These are phyloP conservation scores for Pulveroboletus frians DNA, from an alignment of 768 basidiomycete genomes.

Conservation along the genomic window DNA sequence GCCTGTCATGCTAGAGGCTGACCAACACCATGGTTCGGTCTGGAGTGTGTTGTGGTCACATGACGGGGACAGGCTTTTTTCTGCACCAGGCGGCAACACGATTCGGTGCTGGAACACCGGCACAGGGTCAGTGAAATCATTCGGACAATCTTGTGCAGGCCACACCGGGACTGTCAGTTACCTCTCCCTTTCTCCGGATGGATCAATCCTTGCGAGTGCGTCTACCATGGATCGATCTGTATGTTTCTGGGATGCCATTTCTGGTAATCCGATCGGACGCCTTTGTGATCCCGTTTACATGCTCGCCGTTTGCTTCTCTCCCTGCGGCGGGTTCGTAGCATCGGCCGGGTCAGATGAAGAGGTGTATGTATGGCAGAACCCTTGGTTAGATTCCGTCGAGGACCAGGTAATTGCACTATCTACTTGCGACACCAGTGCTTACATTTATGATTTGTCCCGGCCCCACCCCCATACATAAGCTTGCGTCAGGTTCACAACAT, in stretches of 20 bases:
- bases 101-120: too few relatives aligned
- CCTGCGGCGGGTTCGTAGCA: not conserved
- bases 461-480: too few relatives aligned
- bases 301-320: not conserved
- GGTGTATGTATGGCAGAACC: not conserved
- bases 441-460: too few relatives aligned
- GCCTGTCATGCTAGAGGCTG: too few relatives aligned
- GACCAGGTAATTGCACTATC: not conserved
- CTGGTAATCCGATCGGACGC: not conserved
- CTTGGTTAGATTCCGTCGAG: not conserved
- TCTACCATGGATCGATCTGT: not conserved
- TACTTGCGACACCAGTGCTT: too few relatives aligned
- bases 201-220: constrained; percentile 4
- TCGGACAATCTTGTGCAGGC: too few relatives aligned
- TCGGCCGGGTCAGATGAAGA: not conserved
- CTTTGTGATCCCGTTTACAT: not conserved
- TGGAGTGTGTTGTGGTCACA: constrained; percentile 3
- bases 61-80: not conserved
- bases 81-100: too few relatives aligned
- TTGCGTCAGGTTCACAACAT: too few relatives aligned
- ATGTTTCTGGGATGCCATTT: constrained; percentile 5
- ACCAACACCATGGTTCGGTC: not conserved
- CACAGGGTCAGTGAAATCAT: too few relatives aligned
- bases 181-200: not conserved
- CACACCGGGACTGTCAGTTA: too few relatives aligned